A percentile compares a stretch with the other conserved stretches of the same genome.
These are phyloP conservation scores for Musa balbisiana DNA, from an alignment of 202 grass and related monocot species.

Conservation along the genomic window DNA sequence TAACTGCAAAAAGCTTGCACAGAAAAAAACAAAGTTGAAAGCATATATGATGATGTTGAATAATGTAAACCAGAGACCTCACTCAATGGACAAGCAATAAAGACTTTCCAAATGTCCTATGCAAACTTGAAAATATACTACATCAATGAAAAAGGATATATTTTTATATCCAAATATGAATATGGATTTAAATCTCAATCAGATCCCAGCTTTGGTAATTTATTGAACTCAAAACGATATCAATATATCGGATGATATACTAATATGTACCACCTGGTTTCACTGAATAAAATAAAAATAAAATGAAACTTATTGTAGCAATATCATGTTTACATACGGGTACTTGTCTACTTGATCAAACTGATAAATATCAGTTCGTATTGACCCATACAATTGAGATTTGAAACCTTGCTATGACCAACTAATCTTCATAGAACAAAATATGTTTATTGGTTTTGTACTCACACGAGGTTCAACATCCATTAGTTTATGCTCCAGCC, in stretches of 20 bases:
- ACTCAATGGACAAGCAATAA: neutral
- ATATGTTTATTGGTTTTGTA: conserved; percentile 33
- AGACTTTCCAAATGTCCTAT: neutral
- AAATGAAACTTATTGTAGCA: too few species aligned
- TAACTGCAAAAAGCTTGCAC: too few species aligned
- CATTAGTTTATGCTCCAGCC: conserved; percentile 80
- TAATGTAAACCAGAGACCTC: neutral
- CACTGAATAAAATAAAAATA: too few species aligned
- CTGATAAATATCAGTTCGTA: too few species aligned
- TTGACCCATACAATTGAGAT: too few species aligned
- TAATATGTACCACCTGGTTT: too few species aligned
- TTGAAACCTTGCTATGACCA: neutral
- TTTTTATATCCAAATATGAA: neutral
- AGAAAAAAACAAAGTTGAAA: neutral
- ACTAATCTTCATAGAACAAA: conserved; percentile 16
- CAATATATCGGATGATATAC: too few species aligned
- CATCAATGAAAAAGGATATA: neutral
- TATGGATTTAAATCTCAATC: too few species aligned
- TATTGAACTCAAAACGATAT: too few species aligned
- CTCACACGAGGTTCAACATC: conserved; percentile 89
- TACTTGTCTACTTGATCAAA: too few species aligned
- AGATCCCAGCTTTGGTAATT: too few species aligned
- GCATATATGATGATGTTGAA: neutral
- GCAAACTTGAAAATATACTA: neutral
- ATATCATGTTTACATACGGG: too few species aligned